Base-by-base conservation (phyloP, 768 basidiomycete species). In the Rhizopogon sp. region DNA sequence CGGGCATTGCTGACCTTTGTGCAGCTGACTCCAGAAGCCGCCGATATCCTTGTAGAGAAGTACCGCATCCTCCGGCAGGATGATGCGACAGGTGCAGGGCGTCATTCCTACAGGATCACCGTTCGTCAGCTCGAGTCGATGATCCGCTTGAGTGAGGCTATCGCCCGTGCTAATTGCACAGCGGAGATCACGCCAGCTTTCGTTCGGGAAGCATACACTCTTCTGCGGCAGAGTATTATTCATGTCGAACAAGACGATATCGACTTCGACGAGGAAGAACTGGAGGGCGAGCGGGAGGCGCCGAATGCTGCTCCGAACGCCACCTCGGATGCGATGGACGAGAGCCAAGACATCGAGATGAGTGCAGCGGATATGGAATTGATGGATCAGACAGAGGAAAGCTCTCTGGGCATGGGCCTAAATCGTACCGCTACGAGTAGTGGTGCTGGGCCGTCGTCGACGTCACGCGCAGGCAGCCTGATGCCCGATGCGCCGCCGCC, bases 191-290 rank as follows among this genome's bases (percentile, higher is more conserved):
- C 83, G 0, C 94, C 96, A 6, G 87, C 82, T 2, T 95, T 96
- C 67, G 96, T 99, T 20, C 85, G 94, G 40, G 97, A 99, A 71
- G 97, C 97, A 2, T 98, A 90, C 72, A 86, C 84, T 42, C 85
- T 99, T 17, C 77, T 99, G 11, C 85, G 91, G 25, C 95, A 97
- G 68, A 98, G 97, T 2, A 99, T 99, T 72, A 98, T 99, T 63
- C 97, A 98, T 65, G 95, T 99, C 57, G 97, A 99, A 66, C 94
- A 98, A 69, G 97, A 99, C 66, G 96, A 98, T 63, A 87, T 99
- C 64, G 93, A 97, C 67, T 90, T 98, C 69, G 97, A 98, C 65
- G 92, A 95, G 61, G 93, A 96, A 63, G 93, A 93, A 55, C 71
- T 80, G 2, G 77, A 80, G 52, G 83, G 78, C 17, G 81, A 82